Evolutionary conservation across 1,284 basidiomycete species (phyloP), one percentile per base, ranked within the genome.

Genomic region (Papiliotrema fonsecae): DNA sequence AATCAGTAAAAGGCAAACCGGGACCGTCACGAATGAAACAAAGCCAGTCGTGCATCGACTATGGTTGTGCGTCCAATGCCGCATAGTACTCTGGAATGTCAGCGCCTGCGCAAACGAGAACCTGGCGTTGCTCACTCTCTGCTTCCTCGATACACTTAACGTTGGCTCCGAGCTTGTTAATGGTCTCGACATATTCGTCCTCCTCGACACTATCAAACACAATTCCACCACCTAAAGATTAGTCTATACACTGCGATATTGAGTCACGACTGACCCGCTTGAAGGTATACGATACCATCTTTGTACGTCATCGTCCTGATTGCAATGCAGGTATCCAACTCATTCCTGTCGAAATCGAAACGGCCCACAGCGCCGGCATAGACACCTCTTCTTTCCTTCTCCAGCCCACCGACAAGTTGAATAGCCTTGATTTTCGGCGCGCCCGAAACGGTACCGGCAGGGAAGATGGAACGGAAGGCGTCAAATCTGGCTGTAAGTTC

Each of bases 401-500:
- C 96, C 39, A 97, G 76, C 18, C 84, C 84, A 13, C 84, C 85
- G 34, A 99, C 78, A 30, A 99, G 84, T 71, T 98, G 91, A 60
- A 99, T 91, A 1, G 96, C 96, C 69, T 96, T 94, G 74, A 99
- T 92, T 76, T 99, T 99, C 1, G 96, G 96, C 26, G 96, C 96
- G 14, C 96, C 96, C 0, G 91, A 96, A n/a, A 99, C 94, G 2
- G 96, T 99, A 1, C 96, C 96, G 5, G 96, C 94, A 0, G 96
- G 96, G 78, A 99, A 98, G 62, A 99, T 98, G 38, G 93, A 97
- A 21, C 96, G 84, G 78, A 99, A 96, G 0, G 96, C 96, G 70
- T 98, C 96, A 67, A 97, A 98, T 58, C 92, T 91, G 62, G 18
- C 11, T 22, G 47, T 22, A 46, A 22, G 14, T 16, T 2, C 31